Base-by-base conservation (phyloP, 768 basidiomycete species). In the Pilatotrama ljubarskyi region DNA sequence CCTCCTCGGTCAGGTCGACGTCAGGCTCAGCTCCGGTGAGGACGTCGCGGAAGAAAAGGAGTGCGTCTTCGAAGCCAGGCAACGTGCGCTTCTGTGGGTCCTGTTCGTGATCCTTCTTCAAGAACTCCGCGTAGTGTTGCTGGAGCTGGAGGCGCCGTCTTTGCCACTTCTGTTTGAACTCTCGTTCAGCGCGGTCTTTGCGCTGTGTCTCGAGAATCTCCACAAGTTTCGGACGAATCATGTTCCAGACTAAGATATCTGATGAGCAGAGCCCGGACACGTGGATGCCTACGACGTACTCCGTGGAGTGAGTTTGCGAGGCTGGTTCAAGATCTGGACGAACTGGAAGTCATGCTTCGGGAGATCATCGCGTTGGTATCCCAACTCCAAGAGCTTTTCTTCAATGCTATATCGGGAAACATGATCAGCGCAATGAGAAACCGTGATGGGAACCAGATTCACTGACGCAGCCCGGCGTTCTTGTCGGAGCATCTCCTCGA, bases 321-420 rank as follows among this genome's bases (percentile, higher is more conserved):
- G 56, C 24, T 58, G 56, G 6, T 43, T 2, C 1, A 58, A 6
- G 26, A 58, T 36, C 14, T 15, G 8, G 1, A 22, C 2, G 24
- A 58, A 46, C 2, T 51, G 22, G 0, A 11, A 1, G 35, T 55
- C 29, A 1, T 9, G 13, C 11, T 4, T 7, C 5, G 61, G 61
- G 22, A 43, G 52, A 41, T 62, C 61, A 7, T 18, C 26, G 11
- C 36, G 40, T 6, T 32, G n/a, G 44, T 62, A 62, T 2, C 55
- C 61, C 8, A 52, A 29, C 38, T 62, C 48, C 1, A 32, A 26
- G 15, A 57, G 49, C 22, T 62, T 62, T 9, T 36, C 49, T 22
- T 52, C 41, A 26, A 62, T 52, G 10, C 61, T 62, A n/a, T 24
- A 5, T 10, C 22, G 37, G 48, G 10, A 9, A 14, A 29, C 24